Evolutionary conservation across 192 early-diverging fungal species (phyloP).

Genomic region (Rhizoclosmatium globosum): DNA sequence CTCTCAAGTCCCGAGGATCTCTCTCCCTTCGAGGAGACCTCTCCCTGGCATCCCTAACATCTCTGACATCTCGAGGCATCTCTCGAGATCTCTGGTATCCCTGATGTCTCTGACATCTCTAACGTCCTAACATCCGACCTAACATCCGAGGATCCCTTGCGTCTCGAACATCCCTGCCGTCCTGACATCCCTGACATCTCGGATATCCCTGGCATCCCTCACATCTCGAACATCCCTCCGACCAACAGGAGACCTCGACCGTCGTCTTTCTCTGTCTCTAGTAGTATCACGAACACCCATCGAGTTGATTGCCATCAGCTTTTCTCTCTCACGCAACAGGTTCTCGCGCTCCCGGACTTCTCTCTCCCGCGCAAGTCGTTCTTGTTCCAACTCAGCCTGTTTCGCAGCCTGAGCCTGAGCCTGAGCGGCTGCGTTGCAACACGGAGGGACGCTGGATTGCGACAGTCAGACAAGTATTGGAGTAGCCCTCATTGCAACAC

Average conservation of each 20-base stretch:
- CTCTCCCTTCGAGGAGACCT: not conserved
- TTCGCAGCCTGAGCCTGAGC: not conserved
- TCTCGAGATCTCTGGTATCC: not conserved
- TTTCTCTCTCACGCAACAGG: not conserved
- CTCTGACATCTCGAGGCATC: not conserved
- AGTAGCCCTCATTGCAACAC: not conserved
- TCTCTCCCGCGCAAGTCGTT: not conserved
- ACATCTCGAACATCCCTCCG: no score
- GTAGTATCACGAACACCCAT: no score
- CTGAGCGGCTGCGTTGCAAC: not conserved
- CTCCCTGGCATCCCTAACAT: not conserved
- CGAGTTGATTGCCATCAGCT: not conserved
- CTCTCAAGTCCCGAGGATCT: not conserved
- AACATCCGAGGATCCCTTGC: no score
- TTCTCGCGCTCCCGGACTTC: not conserved
- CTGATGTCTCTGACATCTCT: not conserved
- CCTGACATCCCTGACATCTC: no score
- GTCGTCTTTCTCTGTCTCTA: no score
- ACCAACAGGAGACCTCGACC: no score
- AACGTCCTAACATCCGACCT: no score
- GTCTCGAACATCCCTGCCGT: no score
- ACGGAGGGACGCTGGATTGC: not conserved
- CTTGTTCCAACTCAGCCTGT: not conserved
- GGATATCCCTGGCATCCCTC: no score
- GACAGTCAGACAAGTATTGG: no score